phyloP scores from a whole-genome alignment of 2,329 filamentous ascomycete species.

The Phyllosticta ampelicida region DNA sequence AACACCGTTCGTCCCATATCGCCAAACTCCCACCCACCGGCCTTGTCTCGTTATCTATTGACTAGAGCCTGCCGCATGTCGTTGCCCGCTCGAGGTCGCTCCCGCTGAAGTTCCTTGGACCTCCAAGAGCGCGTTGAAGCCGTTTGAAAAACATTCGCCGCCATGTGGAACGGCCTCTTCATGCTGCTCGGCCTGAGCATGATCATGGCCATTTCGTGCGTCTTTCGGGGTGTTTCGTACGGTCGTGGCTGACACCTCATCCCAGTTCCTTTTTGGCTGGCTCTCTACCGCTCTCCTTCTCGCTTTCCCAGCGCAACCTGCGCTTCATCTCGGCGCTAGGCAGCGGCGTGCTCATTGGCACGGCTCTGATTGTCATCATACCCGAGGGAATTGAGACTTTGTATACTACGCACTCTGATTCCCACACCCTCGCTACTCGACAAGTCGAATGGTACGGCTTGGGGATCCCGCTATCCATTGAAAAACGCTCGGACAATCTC shows the following conservation, averaged over 20 bases:
- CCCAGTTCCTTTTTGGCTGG: slow-evolving; percentile 85
- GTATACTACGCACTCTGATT: slow-evolving; percentile 43
- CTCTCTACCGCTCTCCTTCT: slow-evolving; percentile 79
- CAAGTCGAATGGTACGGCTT: slow-evolving; percentile 1
- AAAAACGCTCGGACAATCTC: background rate
- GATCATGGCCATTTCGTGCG: slow-evolving; percentile 55
- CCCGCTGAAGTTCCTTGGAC: background rate
- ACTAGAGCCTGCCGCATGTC: background rate
- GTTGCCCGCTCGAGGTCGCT: background rate
- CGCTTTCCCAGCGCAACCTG: slow-evolving; percentile 74
- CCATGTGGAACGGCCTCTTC: slow-evolving; percentile 52
- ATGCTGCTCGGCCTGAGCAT: slow-evolving; percentile 54
- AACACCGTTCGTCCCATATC: background rate
- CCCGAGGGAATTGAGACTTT: slow-evolving; percentile 92
- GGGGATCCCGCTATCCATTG: background rate
- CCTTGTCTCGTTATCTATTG: background rate
- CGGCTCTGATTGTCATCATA: slow-evolving; percentile 92
- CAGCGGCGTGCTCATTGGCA: slow-evolving; percentile 88
- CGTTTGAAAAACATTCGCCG: slow-evolving; percentile 13
- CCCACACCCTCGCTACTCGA: background rate
- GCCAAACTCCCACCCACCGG: background rate
- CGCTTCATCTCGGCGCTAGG: slow-evolving; percentile 85
- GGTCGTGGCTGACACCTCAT: slow-evolving; percentile 5
- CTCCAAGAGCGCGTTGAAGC: background rate
- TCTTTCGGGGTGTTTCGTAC: background rate